Conservation (phyloP, 1,284 basidiomycete genomes). For the Puccinia triticina region DNA sequence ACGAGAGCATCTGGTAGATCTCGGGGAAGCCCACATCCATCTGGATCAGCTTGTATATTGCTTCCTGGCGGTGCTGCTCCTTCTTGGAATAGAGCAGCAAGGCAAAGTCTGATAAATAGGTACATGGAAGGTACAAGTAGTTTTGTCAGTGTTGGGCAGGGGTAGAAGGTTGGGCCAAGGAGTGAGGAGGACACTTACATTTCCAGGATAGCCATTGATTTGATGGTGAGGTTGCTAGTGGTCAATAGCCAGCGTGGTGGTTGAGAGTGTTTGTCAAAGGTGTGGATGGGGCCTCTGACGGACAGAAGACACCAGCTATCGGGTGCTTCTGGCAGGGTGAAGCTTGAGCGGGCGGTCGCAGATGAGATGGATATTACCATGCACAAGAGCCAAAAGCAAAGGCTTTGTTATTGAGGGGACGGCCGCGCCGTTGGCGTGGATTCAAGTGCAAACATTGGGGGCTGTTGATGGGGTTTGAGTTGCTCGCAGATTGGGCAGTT, state of each 20-base stretch:
- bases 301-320: background rate
- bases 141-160: background rate
- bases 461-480: too few species aligned
- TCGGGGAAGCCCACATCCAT: slow-evolving; percentile 32
- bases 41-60: slow-evolving; percentile 45
- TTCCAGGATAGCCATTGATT: background rate
- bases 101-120: slow-evolving; percentile 26
- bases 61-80: too few species aligned
- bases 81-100: background rate
- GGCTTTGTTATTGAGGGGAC: too few species aligned
- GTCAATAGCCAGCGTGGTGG: background rate
- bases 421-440: too few species aligned
- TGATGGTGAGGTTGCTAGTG: background rate
- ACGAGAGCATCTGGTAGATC: slow-evolving; percentile 32
- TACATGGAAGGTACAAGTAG: background rate
- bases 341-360: too few species aligned
- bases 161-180: too few species aligned
- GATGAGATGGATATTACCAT: slow-evolving; percentile 17
- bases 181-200: too few species aligned
- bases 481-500: too few species aligned
- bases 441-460: too few species aligned
- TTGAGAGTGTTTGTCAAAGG: too few species aligned
- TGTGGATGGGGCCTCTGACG: slow-evolving; percentile 15
- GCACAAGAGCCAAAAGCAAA: slow-evolving; percentile 22
- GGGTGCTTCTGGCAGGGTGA: too few species aligned